Base-by-base conservation (phyloP, 2,329 filamentous ascomycete genomes). In the Xylaria sp. region DNA sequence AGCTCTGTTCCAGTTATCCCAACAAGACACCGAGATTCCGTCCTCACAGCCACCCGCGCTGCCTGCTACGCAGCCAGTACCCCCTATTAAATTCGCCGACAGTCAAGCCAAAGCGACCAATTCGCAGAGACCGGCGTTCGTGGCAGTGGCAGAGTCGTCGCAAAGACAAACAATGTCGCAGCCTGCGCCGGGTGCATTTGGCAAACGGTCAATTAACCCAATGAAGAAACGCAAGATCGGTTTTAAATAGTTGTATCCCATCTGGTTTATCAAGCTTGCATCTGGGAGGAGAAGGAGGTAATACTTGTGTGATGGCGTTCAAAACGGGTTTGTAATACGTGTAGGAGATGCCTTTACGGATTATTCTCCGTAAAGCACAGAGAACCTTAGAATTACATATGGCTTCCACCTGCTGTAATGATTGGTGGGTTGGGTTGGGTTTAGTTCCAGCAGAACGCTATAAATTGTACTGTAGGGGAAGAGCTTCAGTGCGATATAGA, bases 131-230 rank as follows among this genome's bases (percentile, higher is more conserved):
- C 66, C 66, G 47, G 44, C 23, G 23, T 30, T 30, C 23, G 23
- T 55, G 46, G 46, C 5, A 46, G n/a, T n/a, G 9, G 3, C 42
- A 13, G 42, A 46, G 11, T 16, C 42, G 10, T 46, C 42, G 13
- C 11, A n/a, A 13, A 13, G 5, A 11, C 42, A 46, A n/a, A 6
- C 42, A 46, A 46, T 72, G 71, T 72, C 71, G 13, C 71, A 73
- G 56, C 71, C 71, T n/a, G 50, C 66, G 8, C 13, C 65, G 6
- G 71, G 71, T 0, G 35, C 62, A 2, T 73, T 72, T 59, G 70
- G 69, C 47, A 66, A 63, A n/a, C 66, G 69, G 44, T 60, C 66
- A 9, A 70, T 65, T 52, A 73, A 73, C 63, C 73, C 71, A 52
- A 48, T 37, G 3, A 68, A 67, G 54, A 73, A 70, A 62, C 64